Evolutionary conservation across 257 asterid genomes (phyloP).

Genomic region (Pogostemon cablin): DNA sequence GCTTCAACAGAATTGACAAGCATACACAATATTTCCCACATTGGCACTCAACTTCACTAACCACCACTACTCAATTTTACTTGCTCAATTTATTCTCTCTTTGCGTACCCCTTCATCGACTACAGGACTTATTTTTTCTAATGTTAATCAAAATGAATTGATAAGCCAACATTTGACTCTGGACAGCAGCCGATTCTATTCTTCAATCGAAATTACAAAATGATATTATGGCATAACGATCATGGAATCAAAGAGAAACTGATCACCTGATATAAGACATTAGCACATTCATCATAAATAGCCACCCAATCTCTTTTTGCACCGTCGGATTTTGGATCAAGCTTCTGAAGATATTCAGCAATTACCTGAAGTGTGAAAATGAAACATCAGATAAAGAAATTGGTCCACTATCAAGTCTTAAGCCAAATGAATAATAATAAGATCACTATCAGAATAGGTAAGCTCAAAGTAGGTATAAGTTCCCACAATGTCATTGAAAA

Average conservation of each 20-base stretch:
- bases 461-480: no score
- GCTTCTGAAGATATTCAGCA: constrained; percentile 96
- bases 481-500: no score
- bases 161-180: no score
- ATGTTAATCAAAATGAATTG: no score
- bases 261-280: constrained; percentile 80
- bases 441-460: not conserved
- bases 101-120: no score
- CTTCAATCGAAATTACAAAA: not conserved
- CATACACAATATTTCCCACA: no score
- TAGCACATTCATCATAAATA: constrained; percentile 95
- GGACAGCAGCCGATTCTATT: no score
- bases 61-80: no score
- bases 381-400: constrained; percentile 25
- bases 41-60: no score
- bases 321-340: constrained; percentile 99
- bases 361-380: constrained; percentile 60
- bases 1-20: no score
- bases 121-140: no score
- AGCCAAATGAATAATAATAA: not conserved
- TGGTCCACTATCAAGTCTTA: constrained; percentile 1
- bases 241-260: constrained; percentile 21
- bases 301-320: constrained; percentile 99
- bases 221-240: not conserved
- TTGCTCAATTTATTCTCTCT: no score